Evolutionary conservation across 352 stramenopile species (phyloP).

Genomic region (Pythium diclinum): DNA sequence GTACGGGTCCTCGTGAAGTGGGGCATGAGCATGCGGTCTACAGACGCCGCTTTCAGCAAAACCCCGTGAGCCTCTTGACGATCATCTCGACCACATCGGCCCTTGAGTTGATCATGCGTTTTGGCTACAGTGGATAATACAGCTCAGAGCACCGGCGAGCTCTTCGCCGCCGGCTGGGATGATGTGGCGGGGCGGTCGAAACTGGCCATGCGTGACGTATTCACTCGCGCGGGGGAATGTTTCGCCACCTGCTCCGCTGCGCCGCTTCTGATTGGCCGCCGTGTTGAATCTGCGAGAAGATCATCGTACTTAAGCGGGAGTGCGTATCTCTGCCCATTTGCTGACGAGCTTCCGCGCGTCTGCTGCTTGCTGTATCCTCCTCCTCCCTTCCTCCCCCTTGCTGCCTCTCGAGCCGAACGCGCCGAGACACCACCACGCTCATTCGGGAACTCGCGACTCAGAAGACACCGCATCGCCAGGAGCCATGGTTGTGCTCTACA

Average conservation of each 20-base stretch:
- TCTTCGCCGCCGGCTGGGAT: constrained; percentile 9
- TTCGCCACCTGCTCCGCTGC: constrained; percentile 10
- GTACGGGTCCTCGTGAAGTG: no score
- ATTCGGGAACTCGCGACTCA: constrained; percentile 48
- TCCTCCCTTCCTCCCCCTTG: constrained; percentile 4
- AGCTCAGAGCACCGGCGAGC: not conserved
- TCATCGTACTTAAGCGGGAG: constrained; percentile 42
- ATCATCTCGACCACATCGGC: no score
- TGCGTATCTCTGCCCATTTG: constrained; percentile 25
- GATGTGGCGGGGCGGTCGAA: constrained; percentile 28
- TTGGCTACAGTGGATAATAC: not conserved
- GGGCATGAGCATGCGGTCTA: no score
- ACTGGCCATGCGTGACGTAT: constrained; percentile 22
- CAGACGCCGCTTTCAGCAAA: no score
- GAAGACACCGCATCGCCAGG: constrained; percentile 14
- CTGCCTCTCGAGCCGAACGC: not conserved
- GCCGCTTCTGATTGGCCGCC: constrained; percentile 28
- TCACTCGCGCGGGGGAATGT: constrained; percentile 5
- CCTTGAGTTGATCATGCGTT: not conserved
- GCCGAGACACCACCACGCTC: constrained; percentile 6
- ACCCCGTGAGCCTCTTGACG: no score
- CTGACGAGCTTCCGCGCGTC: constrained; percentile 1
- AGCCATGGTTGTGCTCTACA: constrained; percentile 78
- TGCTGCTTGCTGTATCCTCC: constrained; percentile 3
- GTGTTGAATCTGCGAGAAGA: constrained; percentile 33